phyloP scores from a whole-genome alignment of 169 alveolate species.

The Plasmodium adleri region DNA sequence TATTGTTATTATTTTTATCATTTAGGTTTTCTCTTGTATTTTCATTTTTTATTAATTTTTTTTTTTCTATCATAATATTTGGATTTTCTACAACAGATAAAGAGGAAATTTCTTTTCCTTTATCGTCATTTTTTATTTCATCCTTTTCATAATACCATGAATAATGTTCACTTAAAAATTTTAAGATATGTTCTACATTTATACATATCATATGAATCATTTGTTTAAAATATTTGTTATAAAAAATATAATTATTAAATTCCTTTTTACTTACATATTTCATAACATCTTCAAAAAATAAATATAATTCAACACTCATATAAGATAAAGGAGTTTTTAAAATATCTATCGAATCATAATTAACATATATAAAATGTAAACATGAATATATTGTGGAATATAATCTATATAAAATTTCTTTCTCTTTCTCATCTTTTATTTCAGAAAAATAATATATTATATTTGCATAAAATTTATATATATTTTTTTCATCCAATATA shows the following conservation, averaged over 20 bases:
- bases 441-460: slow-evolving; percentile 45
- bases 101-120: neutral
- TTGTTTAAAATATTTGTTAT: neutral
- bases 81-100: neutral
- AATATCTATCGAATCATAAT: slow-evolving; percentile 25
- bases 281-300: slow-evolving; percentile 56
- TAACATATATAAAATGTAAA: slow-evolving; percentile 23
- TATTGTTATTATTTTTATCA: neutral
- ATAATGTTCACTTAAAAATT: slow-evolving; percentile 16
- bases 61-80: neutral
- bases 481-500: slow-evolving; percentile 41
- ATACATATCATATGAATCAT: slow-evolving; percentile 48
- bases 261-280: slow-evolving; percentile 8
- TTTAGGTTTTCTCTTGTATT: neutral
- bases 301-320: slow-evolving; percentile 69
- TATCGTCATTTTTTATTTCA: neutral
- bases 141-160: neutral
- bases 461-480: slow-evolving; percentile 68
- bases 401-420: slow-evolving; percentile 36
- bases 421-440: slow-evolving; percentile 26
- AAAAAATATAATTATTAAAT: neutral
- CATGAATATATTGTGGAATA: slow-evolving; percentile 67
- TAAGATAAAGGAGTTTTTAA: slow-evolving; percentile 48
- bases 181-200: slow-evolving; percentile 37
- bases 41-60: neutral